These are phyloP conservation scores for Ochromonas danica DNA, from an alignment of 108 stramenopile species.

Conservation along the genomic window DNA sequence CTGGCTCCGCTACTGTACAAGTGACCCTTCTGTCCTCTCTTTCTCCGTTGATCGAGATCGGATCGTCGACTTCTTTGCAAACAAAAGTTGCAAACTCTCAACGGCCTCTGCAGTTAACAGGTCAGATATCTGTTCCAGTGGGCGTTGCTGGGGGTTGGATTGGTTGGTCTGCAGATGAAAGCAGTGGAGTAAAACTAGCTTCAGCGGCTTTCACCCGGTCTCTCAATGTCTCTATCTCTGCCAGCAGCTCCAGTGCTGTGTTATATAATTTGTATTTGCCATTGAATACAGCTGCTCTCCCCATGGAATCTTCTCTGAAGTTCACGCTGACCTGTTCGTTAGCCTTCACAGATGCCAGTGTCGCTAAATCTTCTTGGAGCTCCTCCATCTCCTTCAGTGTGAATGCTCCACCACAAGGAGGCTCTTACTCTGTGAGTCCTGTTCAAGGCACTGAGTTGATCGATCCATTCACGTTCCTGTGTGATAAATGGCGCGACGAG, in stretches of 20 bases:
- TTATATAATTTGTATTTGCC: not conserved
- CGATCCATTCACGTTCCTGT: conserved; percentile 6
- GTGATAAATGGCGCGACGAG: not conserved
- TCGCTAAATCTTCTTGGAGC: not conserved
- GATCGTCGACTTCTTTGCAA: not conserved
- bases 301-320: not conserved
- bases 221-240: too few species aligned
- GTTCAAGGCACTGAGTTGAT: not conserved
- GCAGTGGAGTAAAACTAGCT: not conserved
- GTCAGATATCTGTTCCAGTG: not conserved
- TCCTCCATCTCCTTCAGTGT: conserved; percentile 1
- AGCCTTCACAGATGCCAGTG: too few species aligned
- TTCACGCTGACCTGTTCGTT: not conserved
- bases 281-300: not conserved
- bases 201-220: not conserved
- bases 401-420: conserved; percentile 1
- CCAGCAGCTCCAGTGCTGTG: not conserved
- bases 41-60: not conserved
- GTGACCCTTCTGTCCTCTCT: conserved; percentile 3
- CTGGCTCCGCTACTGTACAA: not conserved
- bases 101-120: not conserved
- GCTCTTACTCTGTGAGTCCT: not conserved
- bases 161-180: not conserved
- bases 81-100: not conserved
- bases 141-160: not conserved